phyloP scores from a whole-genome alignment of 768 basidiomycete species.

The Pseudohyphozyma bogoriensis region DNA sequence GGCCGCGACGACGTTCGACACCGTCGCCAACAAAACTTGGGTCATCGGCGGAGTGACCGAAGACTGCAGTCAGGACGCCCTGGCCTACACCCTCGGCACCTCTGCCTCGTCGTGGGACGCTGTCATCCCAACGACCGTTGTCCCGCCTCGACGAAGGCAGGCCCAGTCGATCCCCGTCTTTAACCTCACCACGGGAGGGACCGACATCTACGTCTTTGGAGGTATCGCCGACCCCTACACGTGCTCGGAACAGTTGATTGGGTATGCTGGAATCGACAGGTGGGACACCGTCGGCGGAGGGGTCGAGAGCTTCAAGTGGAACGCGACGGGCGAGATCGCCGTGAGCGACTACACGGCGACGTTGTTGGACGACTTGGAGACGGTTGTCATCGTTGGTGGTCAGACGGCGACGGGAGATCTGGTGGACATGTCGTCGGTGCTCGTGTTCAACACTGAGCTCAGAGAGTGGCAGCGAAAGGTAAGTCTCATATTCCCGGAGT shows the following conservation, averaged over 20 bases:
- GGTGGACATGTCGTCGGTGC: slow-evolving; percentile 2
- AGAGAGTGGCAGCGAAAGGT: slow-evolving; percentile 10
- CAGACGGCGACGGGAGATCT: slow-evolving; percentile 23
- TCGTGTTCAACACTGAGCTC: slow-evolving; percentile 18
- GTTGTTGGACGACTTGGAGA: background rate
- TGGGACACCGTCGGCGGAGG: slow-evolving; percentile 4
- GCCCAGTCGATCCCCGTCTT: slow-evolving; percentile 12
- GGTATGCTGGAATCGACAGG: slow-evolving; percentile 28
- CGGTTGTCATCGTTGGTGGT: slow-evolving; percentile 25
- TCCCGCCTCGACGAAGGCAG: slow-evolving; percentile 28
- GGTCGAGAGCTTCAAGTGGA: slow-evolving; percentile 24
- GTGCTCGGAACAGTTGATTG: slow-evolving; percentile 27
- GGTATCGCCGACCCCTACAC: slow-evolving; percentile 31
- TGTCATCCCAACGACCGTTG: background rate
- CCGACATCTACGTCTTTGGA: slow-evolving; percentile 27
- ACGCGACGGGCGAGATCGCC: slow-evolving; percentile 9
- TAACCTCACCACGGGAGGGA: slow-evolving; percentile 14
- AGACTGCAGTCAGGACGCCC: slow-evolving; percentile 14
- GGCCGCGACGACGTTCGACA: slow-evolving; percentile 2
- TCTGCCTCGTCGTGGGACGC: background rate
- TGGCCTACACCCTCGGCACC: slow-evolving; percentile 1
- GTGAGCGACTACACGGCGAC: slow-evolving; percentile 29
- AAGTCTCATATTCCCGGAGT: background rate
- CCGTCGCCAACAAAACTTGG: slow-evolving; percentile 3
- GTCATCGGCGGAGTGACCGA: slow-evolving; percentile 24